Conservation (phyloP, 495 filamentous ascomycete species). For the Hypoxylon lienhwacheense region DNA sequence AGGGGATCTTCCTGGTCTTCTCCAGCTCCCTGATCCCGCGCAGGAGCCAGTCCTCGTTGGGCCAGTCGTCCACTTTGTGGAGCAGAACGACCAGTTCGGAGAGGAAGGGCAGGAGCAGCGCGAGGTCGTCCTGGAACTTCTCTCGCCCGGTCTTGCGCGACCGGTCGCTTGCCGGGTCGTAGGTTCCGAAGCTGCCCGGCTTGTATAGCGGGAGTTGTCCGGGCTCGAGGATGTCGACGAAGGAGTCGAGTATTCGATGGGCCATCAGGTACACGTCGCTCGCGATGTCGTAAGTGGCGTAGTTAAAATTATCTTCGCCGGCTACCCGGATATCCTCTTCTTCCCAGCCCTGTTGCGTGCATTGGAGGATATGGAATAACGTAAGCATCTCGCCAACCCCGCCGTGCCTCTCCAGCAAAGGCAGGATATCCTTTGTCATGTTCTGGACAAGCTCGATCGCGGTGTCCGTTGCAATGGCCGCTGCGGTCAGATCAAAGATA, state of each 20-base stretch:
- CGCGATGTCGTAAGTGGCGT: slow-evolving; percentile 40
- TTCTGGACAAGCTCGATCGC: slow-evolving; percentile 44
- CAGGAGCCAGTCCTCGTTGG: slow-evolving; percentile 45
- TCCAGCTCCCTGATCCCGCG: slow-evolving; percentile 37
- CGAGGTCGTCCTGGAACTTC: slow-evolving; percentile 40
- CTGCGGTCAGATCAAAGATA: slow-evolving; percentile 41
- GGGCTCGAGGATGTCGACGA: slow-evolving; percentile 25
- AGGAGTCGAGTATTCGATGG: slow-evolving; percentile 27
- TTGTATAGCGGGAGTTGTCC: slow-evolving; percentile 32
- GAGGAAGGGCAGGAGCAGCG: slow-evolving; percentile 38
- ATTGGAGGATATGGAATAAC: slow-evolving; percentile 22
- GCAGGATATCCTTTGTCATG: slow-evolving; percentile 42
- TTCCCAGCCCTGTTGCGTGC: neutral
- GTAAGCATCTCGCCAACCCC: slow-evolving; percentile 31
- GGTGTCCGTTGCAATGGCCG: slow-evolving; percentile 46
- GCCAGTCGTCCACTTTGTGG: slow-evolving; percentile 12
- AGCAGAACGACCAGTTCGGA: slow-evolving; percentile 35
- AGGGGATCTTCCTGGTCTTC: slow-evolving; percentile 27
- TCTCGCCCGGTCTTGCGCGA: slow-evolving; percentile 28
- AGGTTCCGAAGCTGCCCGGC: slow-evolving; percentile 38
- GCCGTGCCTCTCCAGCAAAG: slow-evolving; percentile 32
- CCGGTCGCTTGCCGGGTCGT: slow-evolving; percentile 39
- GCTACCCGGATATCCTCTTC: too few relatives aligned
- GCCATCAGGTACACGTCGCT: slow-evolving; percentile 27
- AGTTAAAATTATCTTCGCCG: slow-evolving; percentile 39